Evolutionary conservation across 78 protist species (phyloP), one percentile per base, ranked within the genome.

Genomic region (Dictyostelium firmibasis): DNA sequence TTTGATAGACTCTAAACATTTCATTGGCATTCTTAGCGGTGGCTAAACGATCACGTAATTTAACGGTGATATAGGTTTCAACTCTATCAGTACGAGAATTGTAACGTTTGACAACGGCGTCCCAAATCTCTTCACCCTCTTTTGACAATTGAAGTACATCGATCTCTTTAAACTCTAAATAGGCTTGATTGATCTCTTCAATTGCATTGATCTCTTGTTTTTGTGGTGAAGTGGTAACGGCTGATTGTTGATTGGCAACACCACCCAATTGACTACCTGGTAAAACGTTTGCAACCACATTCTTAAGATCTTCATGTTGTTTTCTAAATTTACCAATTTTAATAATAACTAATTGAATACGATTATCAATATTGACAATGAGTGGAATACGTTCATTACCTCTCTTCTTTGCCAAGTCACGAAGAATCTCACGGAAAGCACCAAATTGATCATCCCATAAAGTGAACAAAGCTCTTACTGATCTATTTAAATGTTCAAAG

Each of bases 1-100:
- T 95, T 4, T 95, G 70, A 84, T 98, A 96, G 67, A 98, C 97
- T 76, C 98, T 85, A 91, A 98, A 98, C 99, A 98, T 98, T 64
- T 98, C 99, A 36, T 75, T 81, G 13, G 99, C 98, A 29, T 81
- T 95, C 62, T 89, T 64, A 13, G 98, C 99, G 11, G 95, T 92
- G 14, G 97, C 97, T 16, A 98, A 95, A 85, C 96, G 95, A 70
- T 98, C 98, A 64, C 98, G 91, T 14, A 98, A 92, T 29, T 35
- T 84, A 13, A 85, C 20, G 3, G 97, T 97, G 92, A 98, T 97
- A 29, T 76, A 93, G 8, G 93, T n/a, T 77, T 98, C 99, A 25
- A 98, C 98, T n/a, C 92, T 78, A 36, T 87, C 97, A 2, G 98
- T 85, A 74, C 93, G 94, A 25, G n/a, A 74, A 18, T 98, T 94